Evolutionary conservation across 2,329 filamentous ascomycete species (phyloP).

Genomic region (Dendryphion nanum): DNA sequence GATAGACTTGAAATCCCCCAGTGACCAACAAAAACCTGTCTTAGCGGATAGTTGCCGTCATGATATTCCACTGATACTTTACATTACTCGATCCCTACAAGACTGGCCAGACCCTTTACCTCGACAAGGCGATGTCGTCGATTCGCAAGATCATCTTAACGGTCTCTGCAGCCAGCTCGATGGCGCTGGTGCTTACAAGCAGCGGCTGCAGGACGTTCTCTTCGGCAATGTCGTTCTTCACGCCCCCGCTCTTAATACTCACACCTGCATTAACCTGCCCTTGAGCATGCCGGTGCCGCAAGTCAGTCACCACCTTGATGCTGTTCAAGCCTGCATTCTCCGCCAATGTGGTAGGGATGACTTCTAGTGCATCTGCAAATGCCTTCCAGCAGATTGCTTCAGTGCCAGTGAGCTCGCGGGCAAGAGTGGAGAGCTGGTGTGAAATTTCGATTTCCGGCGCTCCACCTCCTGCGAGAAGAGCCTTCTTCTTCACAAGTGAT

Average conservation of each 20-base stretch:
- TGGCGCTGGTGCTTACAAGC: conserved; percentile 93
- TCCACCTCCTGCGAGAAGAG: conserved; percentile 94
- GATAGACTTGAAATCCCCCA: too few species aligned
- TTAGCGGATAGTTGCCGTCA: too few species aligned
- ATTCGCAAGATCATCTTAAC: conserved; percentile 89
- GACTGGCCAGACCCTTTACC: too few species aligned
- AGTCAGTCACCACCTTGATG: conserved; percentile 96
- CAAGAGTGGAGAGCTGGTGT: conserved; percentile 76
- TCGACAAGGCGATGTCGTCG: conserved; percentile 61
- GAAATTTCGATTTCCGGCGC: conserved; percentile 97
- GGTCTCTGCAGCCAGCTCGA: conserved; percentile 95
- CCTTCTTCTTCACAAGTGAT: conserved; percentile 98
- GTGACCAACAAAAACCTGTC: too few species aligned
- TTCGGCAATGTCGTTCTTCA: conserved; percentile 94
- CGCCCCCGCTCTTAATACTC: conserved; percentile 95
- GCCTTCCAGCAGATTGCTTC: conserved; percentile 99
- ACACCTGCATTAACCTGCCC: conserved; percentile 96
- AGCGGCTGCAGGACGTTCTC: conserved; percentile 96
- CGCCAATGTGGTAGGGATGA: conserved; percentile 92
- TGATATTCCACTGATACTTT: too few species aligned
- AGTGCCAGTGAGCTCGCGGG: conserved; percentile 81
- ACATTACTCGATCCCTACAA: too few species aligned
- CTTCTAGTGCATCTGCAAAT: conserved; percentile 95
- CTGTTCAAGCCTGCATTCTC: conserved; percentile 98
- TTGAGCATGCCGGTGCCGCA: conserved; percentile 90